A percentile compares a stretch with the other conserved stretches of the same genome.
These are phyloP conservation scores for Phytopythium cucurbitacearum DNA, from an alignment of 352 stramenopile genomes.

Conservation along the genomic window DNA sequence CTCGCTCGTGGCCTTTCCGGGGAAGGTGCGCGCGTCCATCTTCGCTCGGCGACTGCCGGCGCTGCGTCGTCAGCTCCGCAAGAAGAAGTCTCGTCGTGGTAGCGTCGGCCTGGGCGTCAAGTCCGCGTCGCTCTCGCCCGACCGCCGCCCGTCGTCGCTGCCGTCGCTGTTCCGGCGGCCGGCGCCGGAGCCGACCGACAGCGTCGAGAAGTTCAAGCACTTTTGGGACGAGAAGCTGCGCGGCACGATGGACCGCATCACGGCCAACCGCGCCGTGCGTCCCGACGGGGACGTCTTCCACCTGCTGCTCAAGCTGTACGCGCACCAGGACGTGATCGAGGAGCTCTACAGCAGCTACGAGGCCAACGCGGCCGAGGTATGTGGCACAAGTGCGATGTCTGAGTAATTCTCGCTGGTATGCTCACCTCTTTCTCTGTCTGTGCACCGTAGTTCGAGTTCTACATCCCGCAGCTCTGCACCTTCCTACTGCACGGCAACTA, in stretches of 20 bases:
- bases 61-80: constrained; percentile 4
- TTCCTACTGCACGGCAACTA: constrained; percentile 85
- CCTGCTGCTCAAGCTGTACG: constrained; percentile 73
- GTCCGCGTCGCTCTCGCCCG: constrained; percentile 6
- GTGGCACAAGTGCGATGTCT: too few relatives aligned
- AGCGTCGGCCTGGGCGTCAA: constrained; percentile 7
- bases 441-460: constrained; percentile 68
- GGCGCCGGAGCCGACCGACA: constrained; percentile 19
- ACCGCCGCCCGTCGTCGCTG: constrained; percentile 12
- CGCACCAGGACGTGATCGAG: constrained; percentile 76
- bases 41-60: constrained; percentile 18
- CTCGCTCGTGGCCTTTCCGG: constrained; percentile 36
- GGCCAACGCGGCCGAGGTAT: constrained; percentile 39
- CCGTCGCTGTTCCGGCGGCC: constrained; percentile 14
- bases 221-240: constrained; percentile 82
- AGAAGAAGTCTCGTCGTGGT: constrained; percentile 25
- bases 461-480: constrained; percentile 87
- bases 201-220: constrained; percentile 63
- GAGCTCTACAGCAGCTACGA: constrained; percentile 73
- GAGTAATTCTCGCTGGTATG: background rate
- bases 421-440: background rate
- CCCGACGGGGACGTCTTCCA: constrained; percentile 54
- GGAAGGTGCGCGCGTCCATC: constrained; percentile 37
- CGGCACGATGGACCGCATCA: constrained; percentile 49
- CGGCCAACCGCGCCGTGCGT: constrained; percentile 17